A percentile compares a stretch with the other conserved stretches of the same genome.
phyloP scores from a whole-genome alignment of 1,139 yeast species.

The Candida smagusa region DNA sequence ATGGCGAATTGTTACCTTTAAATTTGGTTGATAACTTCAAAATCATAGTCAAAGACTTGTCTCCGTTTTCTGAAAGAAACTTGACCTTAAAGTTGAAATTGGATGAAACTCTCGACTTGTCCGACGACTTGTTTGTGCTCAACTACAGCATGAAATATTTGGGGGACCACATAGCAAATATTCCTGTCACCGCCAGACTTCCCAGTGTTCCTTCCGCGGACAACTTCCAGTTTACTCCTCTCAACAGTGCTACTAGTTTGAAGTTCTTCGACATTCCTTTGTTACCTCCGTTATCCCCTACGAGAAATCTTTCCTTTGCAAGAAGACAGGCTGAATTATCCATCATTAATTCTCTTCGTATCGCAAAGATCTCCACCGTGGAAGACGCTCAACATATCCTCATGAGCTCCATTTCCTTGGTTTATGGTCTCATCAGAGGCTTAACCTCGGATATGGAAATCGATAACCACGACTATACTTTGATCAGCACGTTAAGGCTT shows the following conservation, averaged over 20 bases:
- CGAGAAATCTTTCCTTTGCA: slow-evolving; percentile 27
- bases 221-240: background rate
- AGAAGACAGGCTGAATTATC: slow-evolving; percentile 32
- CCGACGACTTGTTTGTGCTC: slow-evolving; percentile 12
- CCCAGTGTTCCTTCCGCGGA: slow-evolving; percentile 1
- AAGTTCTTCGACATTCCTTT: slow-evolving; percentile 19
- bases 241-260: background rate
- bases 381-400: slow-evolving; percentile 3
- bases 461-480: background rate
- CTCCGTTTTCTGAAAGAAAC: slow-evolving; percentile 15
- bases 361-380: slow-evolving; percentile 1
- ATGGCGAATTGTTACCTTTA: slow-evolving; percentile 16
- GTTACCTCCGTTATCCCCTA: slow-evolving; percentile 26
- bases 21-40: slow-evolving; percentile 8
- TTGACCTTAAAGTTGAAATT: slow-evolving; percentile 15
- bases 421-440: slow-evolving; percentile 7
- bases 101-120: slow-evolving; percentile 4
- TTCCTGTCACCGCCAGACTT: slow-evolving; percentile 4
- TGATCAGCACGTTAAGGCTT: slow-evolving; percentile 7
- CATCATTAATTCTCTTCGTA: slow-evolving; percentile 19
- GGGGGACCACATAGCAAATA: slow-evolving; percentile 5
- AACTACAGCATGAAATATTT: slow-evolving; percentile 13
- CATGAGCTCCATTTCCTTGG: slow-evolving; percentile 7
- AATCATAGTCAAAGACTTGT: slow-evolving; percentile 15
- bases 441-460: slow-evolving; percentile 2